Percentiles rank a stretch among this genome's conserved stretches.
phyloP scores from a whole-genome alignment of 306 rosid genomes.

The Luffa acutangula region DNA sequence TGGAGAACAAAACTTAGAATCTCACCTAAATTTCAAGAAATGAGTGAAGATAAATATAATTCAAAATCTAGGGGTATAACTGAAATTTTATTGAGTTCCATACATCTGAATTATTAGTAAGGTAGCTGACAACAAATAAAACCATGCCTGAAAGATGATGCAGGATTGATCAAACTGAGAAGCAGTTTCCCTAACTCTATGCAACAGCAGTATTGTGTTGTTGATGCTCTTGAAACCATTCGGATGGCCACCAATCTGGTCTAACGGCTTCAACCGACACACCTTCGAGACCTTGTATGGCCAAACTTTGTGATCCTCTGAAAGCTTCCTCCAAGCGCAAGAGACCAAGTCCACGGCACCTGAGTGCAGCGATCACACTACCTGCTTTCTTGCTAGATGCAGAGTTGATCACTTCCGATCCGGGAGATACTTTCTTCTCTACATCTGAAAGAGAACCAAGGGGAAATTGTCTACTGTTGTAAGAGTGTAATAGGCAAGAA shows the following conservation, averaged over 20 bases:
- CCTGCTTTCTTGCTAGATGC: constrained; percentile 56
- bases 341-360: constrained; percentile 67
- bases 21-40: not conserved
- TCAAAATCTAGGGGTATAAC: not conserved
- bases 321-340: constrained; percentile 61
- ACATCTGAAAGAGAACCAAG: constrained; percentile 28
- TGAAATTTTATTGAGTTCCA: not conserved
- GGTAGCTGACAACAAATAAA: not conserved
- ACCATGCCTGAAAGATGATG: not conserved
- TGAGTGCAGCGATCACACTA: constrained; percentile 44
- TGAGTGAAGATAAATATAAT: not conserved
- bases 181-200: not conserved
- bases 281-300: constrained; percentile 41
- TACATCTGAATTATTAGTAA: not conserved
- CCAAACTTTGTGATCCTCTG: constrained; percentile 35
- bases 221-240: constrained; percentile 29
- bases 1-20: not conserved
- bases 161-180: not conserved
- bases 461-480: not conserved
- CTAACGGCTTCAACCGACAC: constrained; percentile 48
- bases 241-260: constrained; percentile 53
- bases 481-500: not conserved
- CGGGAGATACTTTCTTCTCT: constrained; percentile 38
- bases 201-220: constrained; percentile 17
- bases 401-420: constrained; percentile 44